Conservation (phyloP, 257 asterid species). For the Nicotiana undulata region DNA sequence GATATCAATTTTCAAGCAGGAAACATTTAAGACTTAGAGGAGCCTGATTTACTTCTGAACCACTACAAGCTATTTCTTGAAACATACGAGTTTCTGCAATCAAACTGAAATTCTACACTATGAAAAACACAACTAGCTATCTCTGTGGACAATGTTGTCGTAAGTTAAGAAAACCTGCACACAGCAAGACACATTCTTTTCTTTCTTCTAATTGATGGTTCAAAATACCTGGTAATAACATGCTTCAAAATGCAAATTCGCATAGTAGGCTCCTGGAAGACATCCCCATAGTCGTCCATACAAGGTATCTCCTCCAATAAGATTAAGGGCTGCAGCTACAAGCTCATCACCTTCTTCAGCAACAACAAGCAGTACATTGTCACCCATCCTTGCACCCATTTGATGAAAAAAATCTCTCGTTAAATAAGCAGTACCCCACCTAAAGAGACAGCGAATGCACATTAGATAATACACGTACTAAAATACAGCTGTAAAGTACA, state of each 20-base stretch:
- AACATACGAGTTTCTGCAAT: not conserved
- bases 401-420: slow-evolving; percentile 90
- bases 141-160: not conserved
- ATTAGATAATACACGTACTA: not conserved
- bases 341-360: slow-evolving; percentile 81
- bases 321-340: slow-evolving; percentile 91
- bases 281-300: slow-evolving; percentile 99
- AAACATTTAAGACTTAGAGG: not conserved
- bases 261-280: slow-evolving; percentile 75
- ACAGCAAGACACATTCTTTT: not conserved
- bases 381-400: slow-evolving; percentile 92
- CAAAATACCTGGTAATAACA: slow-evolving; percentile 86
- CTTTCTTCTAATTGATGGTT: not conserved
- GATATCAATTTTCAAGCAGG: slow-evolving; percentile 9
- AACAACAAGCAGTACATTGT: slow-evolving; percentile 64
- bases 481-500: slow-evolving; percentile 2
- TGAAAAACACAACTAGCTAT: not conserved
- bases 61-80: not conserved
- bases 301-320: slow-evolving; percentile 84
- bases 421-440: slow-evolving; percentile 97
- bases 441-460: slow-evolving; percentile 13
- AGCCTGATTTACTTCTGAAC: not conserved
- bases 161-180: not conserved
- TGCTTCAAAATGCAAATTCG: slow-evolving; percentile 91
- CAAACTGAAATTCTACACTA: not conserved